phyloP scores from a whole-genome alignment of 352 stramenopile species.

The Blastocystis sp. region DNA sequence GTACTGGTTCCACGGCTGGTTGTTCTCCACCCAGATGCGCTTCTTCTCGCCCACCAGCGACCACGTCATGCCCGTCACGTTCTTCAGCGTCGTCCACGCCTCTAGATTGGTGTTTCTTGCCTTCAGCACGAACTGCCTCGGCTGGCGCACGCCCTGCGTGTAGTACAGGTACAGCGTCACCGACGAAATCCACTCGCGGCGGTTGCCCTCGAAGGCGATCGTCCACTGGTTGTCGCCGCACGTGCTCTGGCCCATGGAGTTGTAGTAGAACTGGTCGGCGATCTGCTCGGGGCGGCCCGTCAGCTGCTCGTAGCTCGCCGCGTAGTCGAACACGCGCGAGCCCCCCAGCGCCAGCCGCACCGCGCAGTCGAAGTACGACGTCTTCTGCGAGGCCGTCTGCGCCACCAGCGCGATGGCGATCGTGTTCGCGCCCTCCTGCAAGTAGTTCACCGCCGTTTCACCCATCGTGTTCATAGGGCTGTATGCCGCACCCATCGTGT shows the following conservation, averaged over 20 bases:
- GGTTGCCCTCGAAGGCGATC: not conserved
- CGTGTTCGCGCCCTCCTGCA: not conserved
- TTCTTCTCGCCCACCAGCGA: not conserved
- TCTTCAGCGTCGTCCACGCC: slow-evolving; percentile 7
- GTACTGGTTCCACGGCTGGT: not conserved
- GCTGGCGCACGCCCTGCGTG: not conserved
- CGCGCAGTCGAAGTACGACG: slow-evolving; percentile 4
- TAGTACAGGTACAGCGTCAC: not conserved
- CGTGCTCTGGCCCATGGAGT: not conserved
- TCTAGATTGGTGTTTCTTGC: not conserved
- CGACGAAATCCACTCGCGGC: slow-evolving; percentile 2
- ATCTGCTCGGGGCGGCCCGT: not conserved
- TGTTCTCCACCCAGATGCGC: slow-evolving; percentile 35
- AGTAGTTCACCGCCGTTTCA: not conserved
- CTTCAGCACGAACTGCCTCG: not conserved
- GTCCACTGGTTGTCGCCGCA: not conserved
- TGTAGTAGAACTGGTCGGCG: not conserved
- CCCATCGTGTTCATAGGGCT: too few relatives aligned
- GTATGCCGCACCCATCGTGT: not conserved
- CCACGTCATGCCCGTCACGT: slow-evolving; percentile 34
- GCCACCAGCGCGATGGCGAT: slow-evolving; percentile 20
- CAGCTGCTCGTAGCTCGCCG: not conserved
- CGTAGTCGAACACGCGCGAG: slow-evolving; percentile 12
- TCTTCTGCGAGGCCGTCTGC: slow-evolving; percentile 1
- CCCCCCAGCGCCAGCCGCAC: not conserved